Conservation (phyloP, 345 rosid genomes). For the Excoecaria agallocha region DNA sequence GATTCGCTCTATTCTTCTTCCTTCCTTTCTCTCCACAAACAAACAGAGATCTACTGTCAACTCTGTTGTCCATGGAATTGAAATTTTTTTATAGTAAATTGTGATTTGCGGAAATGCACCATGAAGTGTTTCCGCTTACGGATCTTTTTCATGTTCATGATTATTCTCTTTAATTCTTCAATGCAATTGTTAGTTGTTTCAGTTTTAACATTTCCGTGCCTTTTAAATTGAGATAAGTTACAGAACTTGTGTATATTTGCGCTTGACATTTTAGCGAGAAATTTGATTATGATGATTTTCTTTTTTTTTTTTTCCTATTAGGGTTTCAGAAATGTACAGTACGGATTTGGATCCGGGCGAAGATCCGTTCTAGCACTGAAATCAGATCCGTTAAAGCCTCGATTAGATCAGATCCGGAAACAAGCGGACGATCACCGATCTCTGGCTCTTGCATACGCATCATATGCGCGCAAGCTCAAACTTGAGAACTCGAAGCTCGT, state of each 20-base stretch:
- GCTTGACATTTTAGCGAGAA: background rate
- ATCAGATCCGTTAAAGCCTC: constrained; percentile 85
- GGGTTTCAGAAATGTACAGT: constrained; percentile 38
- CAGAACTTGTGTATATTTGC: background rate
- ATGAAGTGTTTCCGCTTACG: background rate
- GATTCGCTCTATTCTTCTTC: background rate
- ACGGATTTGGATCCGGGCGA: constrained; percentile 55
- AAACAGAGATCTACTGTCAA: background rate
- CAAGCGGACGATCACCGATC: constrained; percentile 97
- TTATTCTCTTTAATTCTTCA: background rate
- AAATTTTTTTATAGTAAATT: background rate
- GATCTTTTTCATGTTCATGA: background rate
- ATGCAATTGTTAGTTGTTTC: background rate
- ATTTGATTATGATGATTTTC: constrained; percentile 2
- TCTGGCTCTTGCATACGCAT: constrained; percentile 72
- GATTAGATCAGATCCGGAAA: constrained; percentile 84
- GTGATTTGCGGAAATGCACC: background rate
- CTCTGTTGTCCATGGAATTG: background rate
- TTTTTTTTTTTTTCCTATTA: constrained; percentile 16
- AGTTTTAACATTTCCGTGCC: background rate
- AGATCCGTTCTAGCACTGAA: constrained; percentile 79
- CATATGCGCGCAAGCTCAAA: constrained; percentile 92
- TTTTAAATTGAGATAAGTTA: background rate
- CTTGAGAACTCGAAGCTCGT: constrained; percentile 89
- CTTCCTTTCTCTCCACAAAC: background rate